Percentiles rank a stretch among this genome's conserved stretches.
These are phyloP conservation scores for Conringia planisiliqua DNA, from an alignment of 345 rosid genomes.

Conservation along the genomic window DNA sequence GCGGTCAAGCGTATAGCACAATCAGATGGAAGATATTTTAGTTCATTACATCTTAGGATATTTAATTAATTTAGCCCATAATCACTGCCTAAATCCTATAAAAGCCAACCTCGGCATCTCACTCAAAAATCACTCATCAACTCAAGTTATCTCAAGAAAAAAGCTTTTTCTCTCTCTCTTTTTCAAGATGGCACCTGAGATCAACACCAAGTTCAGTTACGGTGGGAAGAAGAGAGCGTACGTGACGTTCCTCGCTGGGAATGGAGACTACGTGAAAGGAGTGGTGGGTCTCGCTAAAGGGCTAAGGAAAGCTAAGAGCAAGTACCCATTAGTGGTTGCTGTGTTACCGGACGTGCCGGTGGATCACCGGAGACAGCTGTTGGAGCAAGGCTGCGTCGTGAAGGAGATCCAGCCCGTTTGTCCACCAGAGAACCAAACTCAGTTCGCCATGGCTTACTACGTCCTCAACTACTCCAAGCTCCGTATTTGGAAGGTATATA, in stretches of 20 bases:
- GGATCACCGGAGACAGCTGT: slow-evolving; percentile 52
- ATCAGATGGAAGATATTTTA: not conserved
- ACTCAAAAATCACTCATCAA: slow-evolving; percentile 6
- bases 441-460: slow-evolving; percentile 73
- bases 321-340: slow-evolving; percentile 64
- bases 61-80: not conserved
- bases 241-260: slow-evolving; percentile 68
- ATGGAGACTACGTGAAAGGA: slow-evolving; percentile 67
- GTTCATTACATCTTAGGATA: not conserved
- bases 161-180: not conserved
- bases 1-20: not conserved
- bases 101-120: slow-evolving; percentile 1
- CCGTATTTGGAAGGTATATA: slow-evolving; percentile 66
- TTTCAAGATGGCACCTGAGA: slow-evolving; percentile 36
- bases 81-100: not conserved
- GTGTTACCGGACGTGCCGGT: slow-evolving; percentile 62
- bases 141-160: not conserved
- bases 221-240: slow-evolving; percentile 32
- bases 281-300: slow-evolving; percentile 79
- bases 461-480: slow-evolving; percentile 80
- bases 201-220: slow-evolving; percentile 12
- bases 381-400: slow-evolving; percentile 54
- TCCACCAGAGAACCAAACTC: slow-evolving; percentile 69
- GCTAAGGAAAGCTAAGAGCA: slow-evolving; percentile 46
- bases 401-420: slow-evolving; percentile 52